Conservation (phyloP, 495 filamentous ascomycete species). For the Oidiodendron maius region DNA sequence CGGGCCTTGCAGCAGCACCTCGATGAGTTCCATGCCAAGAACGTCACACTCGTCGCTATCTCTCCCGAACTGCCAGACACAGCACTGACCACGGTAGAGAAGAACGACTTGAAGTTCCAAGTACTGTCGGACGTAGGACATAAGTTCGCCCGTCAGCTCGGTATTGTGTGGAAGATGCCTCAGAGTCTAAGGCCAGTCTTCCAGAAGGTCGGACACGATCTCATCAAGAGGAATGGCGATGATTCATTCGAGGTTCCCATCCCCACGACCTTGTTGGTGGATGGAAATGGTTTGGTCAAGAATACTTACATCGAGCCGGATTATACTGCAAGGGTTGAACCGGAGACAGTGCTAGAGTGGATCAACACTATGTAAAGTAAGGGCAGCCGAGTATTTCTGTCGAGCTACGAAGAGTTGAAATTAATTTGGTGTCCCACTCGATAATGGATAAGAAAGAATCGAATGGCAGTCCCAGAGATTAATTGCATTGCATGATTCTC, state of each 20-base stretch:
- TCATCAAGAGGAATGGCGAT: conserved; percentile 24
- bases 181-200: conserved; percentile 23
- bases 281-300: conserved; percentile 25
- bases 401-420: too few species aligned
- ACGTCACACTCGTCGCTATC: conserved; percentile 34
- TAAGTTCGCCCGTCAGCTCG: conserved; percentile 27
- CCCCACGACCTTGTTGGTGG: conserved; percentile 30
- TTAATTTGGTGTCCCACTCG: too few species aligned
- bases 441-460: too few species aligned
- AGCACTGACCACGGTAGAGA: conserved; percentile 26
- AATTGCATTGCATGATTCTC: too few species aligned
- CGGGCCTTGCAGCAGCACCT: conserved; percentile 25
- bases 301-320: conserved; percentile 30
- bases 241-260: conserved; percentile 27
- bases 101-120: conserved; percentile 29
- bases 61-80: conserved; percentile 32
- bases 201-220: conserved; percentile 19
- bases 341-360: conserved; percentile 28
- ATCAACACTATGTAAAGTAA: too few species aligned
- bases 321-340: conserved; percentile 28
- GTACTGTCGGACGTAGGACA: conserved; percentile 35
- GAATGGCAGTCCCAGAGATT: too few species aligned
- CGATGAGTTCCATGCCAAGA: conserved; percentile 26
- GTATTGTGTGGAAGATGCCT: conserved; percentile 24
- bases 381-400: too few species aligned